phyloP scores from a whole-genome alignment of 768 basidiomycete species.

The Serendipita vermifera region DNA sequence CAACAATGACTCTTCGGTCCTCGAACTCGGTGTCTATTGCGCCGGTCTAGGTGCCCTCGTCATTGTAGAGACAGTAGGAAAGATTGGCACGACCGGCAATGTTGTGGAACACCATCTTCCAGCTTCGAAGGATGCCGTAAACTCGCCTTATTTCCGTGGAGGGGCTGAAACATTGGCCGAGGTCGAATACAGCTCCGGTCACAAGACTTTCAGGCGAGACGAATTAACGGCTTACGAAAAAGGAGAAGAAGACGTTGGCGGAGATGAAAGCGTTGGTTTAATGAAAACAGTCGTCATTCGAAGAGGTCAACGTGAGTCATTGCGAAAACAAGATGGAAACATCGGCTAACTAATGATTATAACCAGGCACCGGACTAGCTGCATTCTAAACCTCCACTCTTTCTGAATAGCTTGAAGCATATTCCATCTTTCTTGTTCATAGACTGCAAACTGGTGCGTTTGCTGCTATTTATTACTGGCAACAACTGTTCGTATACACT shows the following conservation, averaged over 20 bases:
- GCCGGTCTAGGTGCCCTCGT: not conserved
- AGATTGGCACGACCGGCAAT: not conserved
- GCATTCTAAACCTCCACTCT: not conserved
- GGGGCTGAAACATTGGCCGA: not conserved
- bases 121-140: not conserved
- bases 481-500: not conserved
- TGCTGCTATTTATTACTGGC: not conserved
- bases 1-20: not conserved
- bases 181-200: not conserved
- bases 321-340: no score
- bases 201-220: not conserved
- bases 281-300: slow-evolving; percentile 1
- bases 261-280: not conserved
- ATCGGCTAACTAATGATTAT: not conserved
- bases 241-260: slow-evolving; percentile 10
- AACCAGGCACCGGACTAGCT: not conserved
- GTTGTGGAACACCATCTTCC: not conserved
- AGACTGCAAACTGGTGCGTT: not conserved
- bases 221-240: slow-evolving; percentile 4
- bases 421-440: not conserved
- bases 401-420: not conserved
- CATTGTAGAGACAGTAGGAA: not conserved
- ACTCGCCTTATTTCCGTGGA: not conserved
- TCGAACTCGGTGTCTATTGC: not conserved
- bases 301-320: not conserved